Conservation (phyloP, 768 basidiomycete genomes). For the Kwoniella botswanensis region DNA sequence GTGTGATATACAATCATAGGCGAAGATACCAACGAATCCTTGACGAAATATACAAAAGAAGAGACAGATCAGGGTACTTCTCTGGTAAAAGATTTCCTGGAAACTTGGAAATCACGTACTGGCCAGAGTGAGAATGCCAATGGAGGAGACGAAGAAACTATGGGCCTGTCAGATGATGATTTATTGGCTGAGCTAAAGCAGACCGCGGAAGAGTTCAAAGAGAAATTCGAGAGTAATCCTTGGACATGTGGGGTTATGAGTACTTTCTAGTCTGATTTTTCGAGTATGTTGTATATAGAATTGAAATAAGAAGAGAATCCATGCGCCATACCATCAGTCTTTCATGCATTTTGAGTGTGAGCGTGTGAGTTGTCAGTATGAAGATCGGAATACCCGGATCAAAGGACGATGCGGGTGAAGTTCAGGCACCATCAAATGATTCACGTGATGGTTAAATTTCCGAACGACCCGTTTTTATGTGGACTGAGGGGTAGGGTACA, state of each 20-base stretch:
- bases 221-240: conserved; percentile 73
- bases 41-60: conserved; percentile 64
- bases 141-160: conserved; percentile 61
- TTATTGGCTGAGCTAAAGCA: conserved; percentile 66
- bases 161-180: conserved; percentile 60
- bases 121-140: conserved; percentile 40
- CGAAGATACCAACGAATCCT: conserved; percentile 56
- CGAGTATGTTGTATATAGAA: not conserved
- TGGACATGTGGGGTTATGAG: conserved; percentile 63
- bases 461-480: too few species aligned
- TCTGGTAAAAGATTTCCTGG: conserved; percentile 78
- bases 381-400: not conserved
- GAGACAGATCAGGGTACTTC: conserved; percentile 77
- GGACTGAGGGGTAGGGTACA: not conserved
- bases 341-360: too few species aligned
- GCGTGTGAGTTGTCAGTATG: too few species aligned
- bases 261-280: conserved; percentile 37
- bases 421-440: not conserved
- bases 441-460: not conserved
- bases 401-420: not conserved
- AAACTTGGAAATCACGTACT: conserved; percentile 67
- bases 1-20: conserved; percentile 24
- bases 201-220: conserved; percentile 70
- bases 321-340: too few species aligned
- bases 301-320: too few species aligned